A percentile compares a stretch with the other conserved stretches of the same genome.
These are phyloP conservation scores for Penicillium digitatum DNA, from an alignment of 2,329 filamentous ascomycete species.

Conservation along the genomic window DNA sequence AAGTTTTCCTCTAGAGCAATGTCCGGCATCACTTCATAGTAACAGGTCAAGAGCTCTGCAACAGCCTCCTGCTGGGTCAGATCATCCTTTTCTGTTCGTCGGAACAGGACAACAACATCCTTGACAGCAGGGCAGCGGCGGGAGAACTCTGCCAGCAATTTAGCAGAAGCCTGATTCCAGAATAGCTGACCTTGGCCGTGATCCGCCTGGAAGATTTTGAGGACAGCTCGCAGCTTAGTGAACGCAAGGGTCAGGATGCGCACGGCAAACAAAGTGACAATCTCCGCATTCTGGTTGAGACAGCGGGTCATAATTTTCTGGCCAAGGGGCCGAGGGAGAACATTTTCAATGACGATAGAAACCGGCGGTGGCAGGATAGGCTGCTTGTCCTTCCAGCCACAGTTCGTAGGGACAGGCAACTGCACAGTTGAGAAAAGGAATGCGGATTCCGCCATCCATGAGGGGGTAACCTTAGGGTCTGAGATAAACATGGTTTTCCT, in stretches of 20 bases:
- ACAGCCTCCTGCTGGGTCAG: conserved; percentile 72
- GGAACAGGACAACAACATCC: conserved; percentile 71
- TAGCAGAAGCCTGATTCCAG: conserved; percentile 67
- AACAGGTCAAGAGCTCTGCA: conserved; percentile 75
- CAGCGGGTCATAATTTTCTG: conserved; percentile 77
- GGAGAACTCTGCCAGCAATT: conserved; percentile 70
- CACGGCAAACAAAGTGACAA: conserved; percentile 80
- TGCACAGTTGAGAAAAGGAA: conserved; percentile 80
- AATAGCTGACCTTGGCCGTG: conserved; percentile 45
- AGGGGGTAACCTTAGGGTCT: conserved; percentile 85
- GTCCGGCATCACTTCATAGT: conserved; percentile 77
- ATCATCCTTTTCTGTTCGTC: conserved; percentile 63
- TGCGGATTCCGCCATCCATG: conserved; percentile 90
- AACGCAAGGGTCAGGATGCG: conserved; percentile 75
- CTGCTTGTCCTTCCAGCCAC: conserved; percentile 63
- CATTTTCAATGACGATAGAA: conserved; percentile 74
- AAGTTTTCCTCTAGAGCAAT: conserved; percentile 79
- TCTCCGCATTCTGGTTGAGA: conserved; percentile 68
- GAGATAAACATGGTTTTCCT: conserved; percentile 76
- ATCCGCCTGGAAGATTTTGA: conserved; percentile 58
- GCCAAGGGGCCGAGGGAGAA: conserved; percentile 76
- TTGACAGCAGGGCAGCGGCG: conserved; percentile 77
- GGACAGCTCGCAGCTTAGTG: conserved; percentile 65
- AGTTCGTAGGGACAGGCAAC: conserved; percentile 66
- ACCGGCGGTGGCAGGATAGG: conserved; percentile 70